Base-by-base conservation (phyloP, 805 yeast genomes). In the Clavispora fructus region DNA sequence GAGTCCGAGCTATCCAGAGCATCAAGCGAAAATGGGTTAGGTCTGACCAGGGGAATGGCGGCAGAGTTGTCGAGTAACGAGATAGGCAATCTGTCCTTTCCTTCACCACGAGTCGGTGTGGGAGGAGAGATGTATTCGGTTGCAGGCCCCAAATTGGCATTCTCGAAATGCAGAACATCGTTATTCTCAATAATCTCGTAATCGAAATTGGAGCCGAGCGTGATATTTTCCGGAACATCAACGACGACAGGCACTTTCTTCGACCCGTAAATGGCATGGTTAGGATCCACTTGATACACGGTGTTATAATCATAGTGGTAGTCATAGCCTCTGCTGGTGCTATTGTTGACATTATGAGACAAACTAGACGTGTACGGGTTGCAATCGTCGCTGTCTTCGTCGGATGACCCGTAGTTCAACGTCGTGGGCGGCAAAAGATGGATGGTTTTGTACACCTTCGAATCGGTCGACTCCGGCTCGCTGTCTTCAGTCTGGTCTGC, bases 371-470 rank as follows among this genome's bases (percentile, higher is more conserved):
- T 71, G 57, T 71, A 71, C 1, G 73, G 73, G 49, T 69, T 50
- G 47, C 79, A 83, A 40, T 78, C 84, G 47, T 81, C 85, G 51
- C 82, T 81, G 45, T 77, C 79, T 48, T 78, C 83, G 44, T 78
- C 82, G 7, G 77, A 70, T 5, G 86, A 79, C 7, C 88, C 87
- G 60, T 80, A 80, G 60, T 91, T 90, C 45, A 92, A 75, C 0
- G 88, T 82, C 0, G 98, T 90, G 2, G 97, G 83, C 2, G 98
- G 97, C 43, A 92, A 67, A 39, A 81, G 71, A 32, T 88, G 89
- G 52, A 91, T 90, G 10, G 88, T 85, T 39, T 78, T 77, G 43
- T 62, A 51, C 12, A 57, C 50, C 49, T 61, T 67, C 16, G 65
- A 58, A 33, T 50, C 58, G 13, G 68, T 59, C 2, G 72, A 64